phyloP scores from a whole-genome alignment of 2,329 filamentous ascomycete species.

The Botryotinia narcissicola region DNA sequence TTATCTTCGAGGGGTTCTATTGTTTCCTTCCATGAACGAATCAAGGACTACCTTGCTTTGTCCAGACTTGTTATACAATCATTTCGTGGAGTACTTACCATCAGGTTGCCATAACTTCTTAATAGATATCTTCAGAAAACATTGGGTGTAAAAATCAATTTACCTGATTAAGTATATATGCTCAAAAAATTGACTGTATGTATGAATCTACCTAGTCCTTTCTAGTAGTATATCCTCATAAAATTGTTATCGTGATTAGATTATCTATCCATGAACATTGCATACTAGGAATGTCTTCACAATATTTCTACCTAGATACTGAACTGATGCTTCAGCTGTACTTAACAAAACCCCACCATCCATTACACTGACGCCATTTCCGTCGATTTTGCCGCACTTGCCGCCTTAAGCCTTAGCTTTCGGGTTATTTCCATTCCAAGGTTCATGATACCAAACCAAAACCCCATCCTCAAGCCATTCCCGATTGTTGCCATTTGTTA shows the following conservation, averaged over 20 bases:
- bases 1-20: not conserved
- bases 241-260: not conserved
- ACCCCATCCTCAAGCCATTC: not conserved
- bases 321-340: not conserved
- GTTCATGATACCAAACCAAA: not conserved
- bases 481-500: not conserved
- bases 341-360: not conserved
- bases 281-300: not conserved
- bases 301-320: not conserved
- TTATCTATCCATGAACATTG: not conserved
- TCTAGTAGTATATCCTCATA: not conserved
- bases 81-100: not conserved
- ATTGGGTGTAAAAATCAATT: not conserved
- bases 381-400: not conserved
- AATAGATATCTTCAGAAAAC: not conserved
- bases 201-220: not conserved
- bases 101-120: not conserved
- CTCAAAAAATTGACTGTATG: not conserved
- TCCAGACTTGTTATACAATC: not conserved
- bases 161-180: not conserved
- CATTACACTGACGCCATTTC: slow-evolving; percentile 8
- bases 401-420: not conserved
- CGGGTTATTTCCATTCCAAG: not conserved
- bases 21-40: not conserved
- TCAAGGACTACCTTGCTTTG: not conserved